Evolutionary conservation across 768 basidiomycete species (phyloP).

Genomic region (Postia placenta): DNA sequence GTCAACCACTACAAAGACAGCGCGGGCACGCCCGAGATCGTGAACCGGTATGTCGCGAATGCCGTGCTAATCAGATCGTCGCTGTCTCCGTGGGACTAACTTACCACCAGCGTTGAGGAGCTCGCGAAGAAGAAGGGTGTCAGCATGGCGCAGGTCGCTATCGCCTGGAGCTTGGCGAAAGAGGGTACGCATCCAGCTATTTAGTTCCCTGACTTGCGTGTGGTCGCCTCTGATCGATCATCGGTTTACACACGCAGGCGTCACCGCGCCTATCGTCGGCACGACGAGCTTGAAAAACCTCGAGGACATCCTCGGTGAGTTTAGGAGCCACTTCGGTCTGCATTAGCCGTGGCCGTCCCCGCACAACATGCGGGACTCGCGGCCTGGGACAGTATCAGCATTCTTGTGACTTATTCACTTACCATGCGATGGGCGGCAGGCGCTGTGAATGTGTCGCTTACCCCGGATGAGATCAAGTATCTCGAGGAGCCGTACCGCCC

Average conservation of each 20-base stretch:
- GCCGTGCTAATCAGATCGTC: background rate
- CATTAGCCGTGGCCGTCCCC: background rate
- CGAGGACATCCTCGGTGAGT: conserved; percentile 30
- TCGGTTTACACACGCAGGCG: conserved; percentile 10
- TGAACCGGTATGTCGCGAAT: conserved; percentile 11
- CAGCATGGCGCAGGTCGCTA: conserved; percentile 38
- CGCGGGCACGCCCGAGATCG: conserved; percentile 10
- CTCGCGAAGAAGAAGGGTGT: conserved; percentile 34
- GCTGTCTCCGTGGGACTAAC: background rate
- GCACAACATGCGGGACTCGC: too few species aligned
- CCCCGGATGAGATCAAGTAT: conserved; percentile 50
- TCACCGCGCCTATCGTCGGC: conserved; percentile 37
- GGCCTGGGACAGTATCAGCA: background rate
- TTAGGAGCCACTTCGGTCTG: too few species aligned
- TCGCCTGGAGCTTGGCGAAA: conserved; percentile 31
- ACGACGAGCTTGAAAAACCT: conserved; percentile 31
- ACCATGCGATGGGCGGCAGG: background rate
- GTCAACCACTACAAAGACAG: conserved; percentile 5
- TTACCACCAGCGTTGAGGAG: conserved; percentile 26
- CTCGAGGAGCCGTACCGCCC: conserved; percentile 50
- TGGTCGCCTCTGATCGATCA: background rate
- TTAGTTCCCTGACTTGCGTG: background rate
- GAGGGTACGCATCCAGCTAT: conserved; percentile 10
- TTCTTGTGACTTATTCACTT: background rate
- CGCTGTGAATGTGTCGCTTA: conserved; percentile 38